These are phyloP conservation scores for Zymoseptoria brevis DNA, from an alignment of 2,329 filamentous ascomycete species.

Conservation along the genomic window DNA sequence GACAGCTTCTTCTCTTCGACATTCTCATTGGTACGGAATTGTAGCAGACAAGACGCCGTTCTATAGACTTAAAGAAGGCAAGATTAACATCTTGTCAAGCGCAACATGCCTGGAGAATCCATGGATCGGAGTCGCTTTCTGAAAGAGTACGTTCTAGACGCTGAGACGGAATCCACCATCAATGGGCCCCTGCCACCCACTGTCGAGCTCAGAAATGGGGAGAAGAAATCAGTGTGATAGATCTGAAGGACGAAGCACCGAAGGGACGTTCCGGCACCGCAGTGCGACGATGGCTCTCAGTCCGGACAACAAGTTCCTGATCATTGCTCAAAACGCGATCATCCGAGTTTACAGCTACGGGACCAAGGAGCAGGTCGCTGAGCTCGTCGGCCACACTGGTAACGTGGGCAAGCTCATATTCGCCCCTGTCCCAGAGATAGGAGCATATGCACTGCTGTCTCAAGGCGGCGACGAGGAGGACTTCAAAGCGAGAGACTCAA, in stretches of 20 bases:
- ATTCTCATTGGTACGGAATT: not conserved
- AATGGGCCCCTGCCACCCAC: slow-evolving; percentile 2
- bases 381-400: slow-evolving; percentile 5
- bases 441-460: slow-evolving; percentile 7
- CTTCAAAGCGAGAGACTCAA: not conserved
- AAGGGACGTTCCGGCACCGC: not conserved
- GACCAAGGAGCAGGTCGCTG: slow-evolving; percentile 1
- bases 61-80: not conserved
- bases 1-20: not conserved
- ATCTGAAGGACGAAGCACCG: not conserved
- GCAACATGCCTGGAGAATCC: not conserved
- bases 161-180: slow-evolving; percentile 4
- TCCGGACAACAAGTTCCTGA: slow-evolving; percentile 1
- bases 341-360: slow-evolving; percentile 4
- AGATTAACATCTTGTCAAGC: not conserved
- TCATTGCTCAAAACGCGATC: not conserved
- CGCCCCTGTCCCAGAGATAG: not conserved
- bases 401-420: slow-evolving; percentile 6
- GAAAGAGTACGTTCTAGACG: slow-evolving; percentile 3
- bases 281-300: slow-evolving; percentile 1
- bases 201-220: slow-evolving; percentile 8
- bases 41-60: not conserved
- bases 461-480: slow-evolving; percentile 1
- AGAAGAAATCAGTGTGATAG: slow-evolving; percentile 2
- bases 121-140: slow-evolving; percentile 4